phyloP scores from a whole-genome alignment of 352 stramenopile genomes.

The Globisporangium orthogonon region DNA sequence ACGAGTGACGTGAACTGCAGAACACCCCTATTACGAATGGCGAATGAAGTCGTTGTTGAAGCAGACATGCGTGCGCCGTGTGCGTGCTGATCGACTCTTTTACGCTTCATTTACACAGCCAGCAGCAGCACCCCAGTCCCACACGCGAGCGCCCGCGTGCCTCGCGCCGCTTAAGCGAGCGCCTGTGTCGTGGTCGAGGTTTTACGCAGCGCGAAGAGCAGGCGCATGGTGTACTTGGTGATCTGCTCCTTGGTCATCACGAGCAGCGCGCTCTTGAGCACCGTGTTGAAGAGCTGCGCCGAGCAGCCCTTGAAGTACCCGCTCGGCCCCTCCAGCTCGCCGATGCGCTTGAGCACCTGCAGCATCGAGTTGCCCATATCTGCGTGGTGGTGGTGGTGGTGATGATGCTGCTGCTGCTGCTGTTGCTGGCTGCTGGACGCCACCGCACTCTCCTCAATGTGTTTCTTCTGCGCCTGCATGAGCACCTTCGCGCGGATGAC shows the following conservation, averaged over 20 bases:
- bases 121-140: no score
- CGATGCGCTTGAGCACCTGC: conserved; percentile 60
- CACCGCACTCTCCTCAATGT: conserved; percentile 13
- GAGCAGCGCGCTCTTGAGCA: conserved; percentile 75
- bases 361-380: conserved; percentile 57
- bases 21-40: background rate
- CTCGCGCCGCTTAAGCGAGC: conserved; percentile 1
- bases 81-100: no score
- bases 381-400: conserved; percentile 35
- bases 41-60: background rate
- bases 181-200: conserved; percentile 13
- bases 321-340: conserved; percentile 40
- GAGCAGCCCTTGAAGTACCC: conserved; percentile 78
- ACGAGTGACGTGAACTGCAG: no score
- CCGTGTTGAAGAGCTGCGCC: conserved; percentile 76
- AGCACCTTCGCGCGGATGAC: conserved; percentile 86
- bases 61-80: background rate
- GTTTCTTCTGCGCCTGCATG: conserved; percentile 78
- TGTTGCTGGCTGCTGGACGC: background rate
- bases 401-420: conserved; percentile 1
- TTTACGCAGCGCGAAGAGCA: conserved; percentile 59
- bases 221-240: conserved; percentile 63
- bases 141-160: no score
- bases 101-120: no score
- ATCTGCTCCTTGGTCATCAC: conserved; percentile 87